Evolutionary conservation across 176 grass and related monocot species (phyloP).

Genomic region (Alloteropsis semialata): DNA sequence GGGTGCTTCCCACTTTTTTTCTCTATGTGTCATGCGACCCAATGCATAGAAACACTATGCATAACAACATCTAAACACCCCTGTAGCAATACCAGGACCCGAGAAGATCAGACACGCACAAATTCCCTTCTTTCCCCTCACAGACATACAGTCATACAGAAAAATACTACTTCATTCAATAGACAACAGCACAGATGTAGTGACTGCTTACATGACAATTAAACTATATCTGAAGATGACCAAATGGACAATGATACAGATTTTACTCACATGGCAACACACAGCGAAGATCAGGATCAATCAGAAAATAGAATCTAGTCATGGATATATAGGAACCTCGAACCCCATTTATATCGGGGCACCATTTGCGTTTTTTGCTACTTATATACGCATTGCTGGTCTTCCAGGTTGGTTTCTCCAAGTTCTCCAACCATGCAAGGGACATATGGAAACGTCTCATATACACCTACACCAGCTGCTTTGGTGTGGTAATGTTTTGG

Average conservation of each 20-base stretch:
- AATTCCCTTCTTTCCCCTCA: background rate
- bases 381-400: background rate
- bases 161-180: background rate
- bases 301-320: background rate
- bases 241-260: background rate
- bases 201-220: background rate
- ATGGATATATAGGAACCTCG: background rate
- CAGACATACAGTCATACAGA: background rate
- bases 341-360: background rate
- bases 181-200: background rate
- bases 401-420: background rate
- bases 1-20: no score
- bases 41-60: no score
- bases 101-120: background rate
- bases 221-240: background rate
- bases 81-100: background rate
- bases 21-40: no score
- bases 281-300: background rate
- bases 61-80: no score
- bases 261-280: background rate
- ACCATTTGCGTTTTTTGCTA: no score
- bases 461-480: background rate
- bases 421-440: background rate
- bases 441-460: background rate
- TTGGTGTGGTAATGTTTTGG: background rate